Percentiles rank a stretch among this genome's conserved stretches.
Conservation (phyloP, 2,329 filamentous ascomycete genomes). For the Fusarium nisikadoi region DNA sequence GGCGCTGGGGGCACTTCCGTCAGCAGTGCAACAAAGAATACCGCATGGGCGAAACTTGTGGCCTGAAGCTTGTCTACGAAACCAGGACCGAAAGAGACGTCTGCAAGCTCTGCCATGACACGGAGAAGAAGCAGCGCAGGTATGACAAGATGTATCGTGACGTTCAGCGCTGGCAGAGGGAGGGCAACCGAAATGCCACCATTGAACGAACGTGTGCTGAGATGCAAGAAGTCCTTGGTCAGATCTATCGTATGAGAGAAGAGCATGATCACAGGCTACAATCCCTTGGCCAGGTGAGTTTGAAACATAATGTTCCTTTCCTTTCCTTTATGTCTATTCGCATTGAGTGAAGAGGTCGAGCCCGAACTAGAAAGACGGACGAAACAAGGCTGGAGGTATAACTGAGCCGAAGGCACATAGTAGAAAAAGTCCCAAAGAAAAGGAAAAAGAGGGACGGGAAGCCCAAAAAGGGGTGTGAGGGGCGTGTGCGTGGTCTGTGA, state of each 20-base stretch:
- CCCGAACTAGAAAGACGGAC: neutral
- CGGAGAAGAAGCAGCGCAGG: constrained; percentile 83
- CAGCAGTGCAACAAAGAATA: constrained; percentile 95
- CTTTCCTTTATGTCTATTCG: neutral
- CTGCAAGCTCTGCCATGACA: constrained; percentile 90
- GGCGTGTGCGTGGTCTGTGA: constrained; percentile 29
- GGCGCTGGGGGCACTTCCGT: constrained; percentile 93
- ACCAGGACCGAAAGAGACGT: constrained; percentile 71
- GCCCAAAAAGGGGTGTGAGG: constrained; percentile 30
- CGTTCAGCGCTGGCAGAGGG: constrained; percentile 79
- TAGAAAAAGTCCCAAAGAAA: constrained; percentile 6
- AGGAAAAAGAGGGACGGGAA: constrained; percentile 32
- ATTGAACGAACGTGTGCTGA: constrained; percentile 78
- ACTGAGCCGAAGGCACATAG: constrained; percentile 9
- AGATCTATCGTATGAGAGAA: constrained; percentile 63
- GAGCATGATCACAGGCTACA: constrained; percentile 52
- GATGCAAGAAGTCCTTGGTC: constrained; percentile 71
- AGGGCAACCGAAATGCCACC: constrained; percentile 78
- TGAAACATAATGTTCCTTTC: constrained; percentile 12
- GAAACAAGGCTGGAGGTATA: neutral
- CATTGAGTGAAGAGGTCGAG: constrained; percentile 1
- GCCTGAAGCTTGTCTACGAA: constrained; percentile 87
- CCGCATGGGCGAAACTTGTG: constrained; percentile 95
- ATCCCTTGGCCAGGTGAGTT: constrained; percentile 45
- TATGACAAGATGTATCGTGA: constrained; percentile 79